Conservation (phyloP, 192 early-diverging fungal genomes). For the Linnemannia exigua region DNA sequence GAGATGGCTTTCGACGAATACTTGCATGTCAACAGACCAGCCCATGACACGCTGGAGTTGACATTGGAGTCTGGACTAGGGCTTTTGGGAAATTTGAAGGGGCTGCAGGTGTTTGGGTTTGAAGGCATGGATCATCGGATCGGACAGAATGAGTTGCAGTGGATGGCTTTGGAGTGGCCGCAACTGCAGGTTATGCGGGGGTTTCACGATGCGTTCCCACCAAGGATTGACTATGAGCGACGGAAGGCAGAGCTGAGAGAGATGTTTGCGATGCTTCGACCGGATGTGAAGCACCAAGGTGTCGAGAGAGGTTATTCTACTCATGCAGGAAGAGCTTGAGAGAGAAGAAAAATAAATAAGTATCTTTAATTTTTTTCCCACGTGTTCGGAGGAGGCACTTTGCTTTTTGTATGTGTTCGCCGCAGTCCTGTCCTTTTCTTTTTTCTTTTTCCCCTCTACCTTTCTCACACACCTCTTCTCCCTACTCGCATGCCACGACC, state of each 20-base stretch:
- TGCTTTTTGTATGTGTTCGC: background rate
- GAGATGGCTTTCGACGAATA: background rate
- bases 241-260: background rate
- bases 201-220: background rate
- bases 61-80: background rate
- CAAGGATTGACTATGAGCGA: background rate
- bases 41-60: background rate
- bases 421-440: background rate
- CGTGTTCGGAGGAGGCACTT: background rate
- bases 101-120: background rate
- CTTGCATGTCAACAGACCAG: background rate
- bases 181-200: background rate
- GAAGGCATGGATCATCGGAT: background rate
- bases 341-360: background rate
- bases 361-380: background rate
- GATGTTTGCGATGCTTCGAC: background rate
- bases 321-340: background rate
- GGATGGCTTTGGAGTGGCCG: background rate
- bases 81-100: background rate
- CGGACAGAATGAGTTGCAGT: background rate
- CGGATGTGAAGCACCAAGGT: background rate
- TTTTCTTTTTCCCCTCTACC: background rate
- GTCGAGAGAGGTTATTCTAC: background rate
- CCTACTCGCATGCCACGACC: too few species aligned
- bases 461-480: too few species aligned